A percentile compares a stretch with the other conserved stretches of the same genome.
Conservation (phyloP, 306 rosid genomes). For the Aeschynomene evenia region DNA sequence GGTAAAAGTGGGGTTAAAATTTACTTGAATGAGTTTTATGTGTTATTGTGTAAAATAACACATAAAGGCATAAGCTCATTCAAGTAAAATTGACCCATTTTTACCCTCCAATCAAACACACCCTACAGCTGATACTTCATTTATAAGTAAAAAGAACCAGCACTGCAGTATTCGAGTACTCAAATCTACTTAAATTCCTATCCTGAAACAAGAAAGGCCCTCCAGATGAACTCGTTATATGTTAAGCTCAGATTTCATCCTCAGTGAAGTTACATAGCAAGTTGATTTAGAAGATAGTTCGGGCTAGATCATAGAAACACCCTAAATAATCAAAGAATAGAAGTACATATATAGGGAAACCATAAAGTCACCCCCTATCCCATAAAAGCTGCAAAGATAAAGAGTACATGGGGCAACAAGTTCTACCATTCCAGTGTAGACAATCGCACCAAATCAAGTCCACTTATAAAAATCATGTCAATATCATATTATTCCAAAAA, state of each 20-base stretch:
- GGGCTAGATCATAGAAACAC: not conserved
- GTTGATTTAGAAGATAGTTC: not conserved
- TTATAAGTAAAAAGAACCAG: not conserved
- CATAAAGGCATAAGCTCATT: too few species aligned
- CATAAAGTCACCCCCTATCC: conserved; percentile 1
- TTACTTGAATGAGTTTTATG: too few species aligned
- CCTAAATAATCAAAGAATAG: not conserved
- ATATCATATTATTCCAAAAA: not conserved
- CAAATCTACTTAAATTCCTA: conserved; percentile 4
- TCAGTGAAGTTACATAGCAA: conserved; percentile 7
- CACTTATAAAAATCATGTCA: not conserved
- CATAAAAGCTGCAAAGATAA: conserved; percentile 19
- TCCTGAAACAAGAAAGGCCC: conserved; percentile 3
- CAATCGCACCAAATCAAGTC: not conserved
- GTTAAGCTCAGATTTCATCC: not conserved
- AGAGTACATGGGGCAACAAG: not conserved
- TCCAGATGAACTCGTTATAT: not conserved
- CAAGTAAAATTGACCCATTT: too few species aligned
- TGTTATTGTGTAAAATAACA: too few species aligned
- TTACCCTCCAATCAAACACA: too few species aligned
- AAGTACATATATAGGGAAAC: not conserved
- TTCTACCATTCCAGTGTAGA: conserved; percentile 10
- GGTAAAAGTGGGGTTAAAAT: too few species aligned
- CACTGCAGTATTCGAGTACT: conserved; percentile 10
- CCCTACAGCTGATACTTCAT: conserved; percentile 6